Evolutionary conservation across 345 rosid species (phyloP).

Genomic region (Cardamine resedifolia): DNA sequence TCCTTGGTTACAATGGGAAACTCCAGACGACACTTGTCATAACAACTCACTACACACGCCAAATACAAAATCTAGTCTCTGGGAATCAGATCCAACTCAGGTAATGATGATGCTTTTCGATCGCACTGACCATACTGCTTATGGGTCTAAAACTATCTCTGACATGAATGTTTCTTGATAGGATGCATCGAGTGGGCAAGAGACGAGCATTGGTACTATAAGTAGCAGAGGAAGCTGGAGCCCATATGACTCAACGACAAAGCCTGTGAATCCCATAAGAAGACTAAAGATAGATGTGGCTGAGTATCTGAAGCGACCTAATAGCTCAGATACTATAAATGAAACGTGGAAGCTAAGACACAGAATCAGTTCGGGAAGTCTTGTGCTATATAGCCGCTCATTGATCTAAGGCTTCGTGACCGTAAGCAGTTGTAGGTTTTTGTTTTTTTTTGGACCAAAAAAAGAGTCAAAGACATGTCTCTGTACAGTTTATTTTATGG

Average conservation of each 20-base stretch:
- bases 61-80: constrained; percentile 35
- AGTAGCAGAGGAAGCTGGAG: constrained; percentile 92
- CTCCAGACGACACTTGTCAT: constrained; percentile 58
- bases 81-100: constrained; percentile 43
- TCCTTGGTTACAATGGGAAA: constrained; percentile 97
- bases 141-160: not conserved
- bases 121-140: not conserved
- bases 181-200: constrained; percentile 49
- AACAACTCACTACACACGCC: constrained; percentile 36
- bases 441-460: not conserved
- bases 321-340: constrained; percentile 50
- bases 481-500: constrained; percentile 18
- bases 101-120: constrained; percentile 25
- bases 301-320: constrained; percentile 57
- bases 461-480: constrained; percentile 11
- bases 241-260: constrained; percentile 44
- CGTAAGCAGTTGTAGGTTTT: constrained; percentile 1
- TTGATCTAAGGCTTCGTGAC: constrained; percentile 28
- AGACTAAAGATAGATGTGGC: constrained; percentile 49
- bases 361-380: constrained; percentile 65
- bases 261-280: constrained; percentile 32
- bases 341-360: constrained; percentile 73
- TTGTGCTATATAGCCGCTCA: constrained; percentile 56
- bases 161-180: constrained; percentile 23
- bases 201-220: constrained; percentile 40